These are phyloP conservation scores for Chenopodium suecicum DNA, from an alignment of 148 eudicot species.

Conservation along the genomic window DNA sequence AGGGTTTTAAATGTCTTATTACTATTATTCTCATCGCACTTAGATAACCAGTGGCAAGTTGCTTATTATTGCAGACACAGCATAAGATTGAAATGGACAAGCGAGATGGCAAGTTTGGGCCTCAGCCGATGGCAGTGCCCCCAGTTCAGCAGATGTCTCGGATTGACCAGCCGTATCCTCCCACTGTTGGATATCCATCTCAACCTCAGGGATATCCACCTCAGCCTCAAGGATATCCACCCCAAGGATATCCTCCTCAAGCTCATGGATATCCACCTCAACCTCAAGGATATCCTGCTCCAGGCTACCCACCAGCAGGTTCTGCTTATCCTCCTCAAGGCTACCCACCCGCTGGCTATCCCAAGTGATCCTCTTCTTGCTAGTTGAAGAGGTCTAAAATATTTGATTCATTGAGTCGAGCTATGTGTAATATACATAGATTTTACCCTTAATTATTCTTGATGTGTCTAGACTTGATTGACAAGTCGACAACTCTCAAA, in stretches of 20 bases:
- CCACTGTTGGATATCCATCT: slow-evolving; percentile 63
- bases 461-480: neutral
- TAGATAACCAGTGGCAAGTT: neutral
- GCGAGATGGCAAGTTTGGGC: slow-evolving; percentile 86
- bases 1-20: neutral
- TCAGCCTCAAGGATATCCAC: slow-evolving; percentile 16
- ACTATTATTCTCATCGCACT: neutral
- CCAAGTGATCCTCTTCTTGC: slow-evolving; percentile 9
- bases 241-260: slow-evolving; percentile 13
- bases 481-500: neutral
- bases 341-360: slow-evolving; percentile 27
- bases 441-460: slow-evolving; percentile 14
- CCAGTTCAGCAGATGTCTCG: slow-evolving; percentile 81
- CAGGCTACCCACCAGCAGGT: neutral
- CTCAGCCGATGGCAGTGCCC: slow-evolving; percentile 77
- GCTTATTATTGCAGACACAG: slow-evolving; percentile 66
- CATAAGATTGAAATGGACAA: slow-evolving; percentile 98
- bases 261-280: slow-evolving; percentile 20
- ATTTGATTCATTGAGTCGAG: slow-evolving; percentile 4
- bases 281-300: slow-evolving; percentile 14
- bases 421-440: neutral
- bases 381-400: neutral
- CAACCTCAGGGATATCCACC: slow-evolving; percentile 44
- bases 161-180: slow-evolving; percentile 74
- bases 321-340: slow-evolving; percentile 14